These are phyloP conservation scores for Amanita thiersii DNA, from an alignment of 768 basidiomycete species.

Conservation along the genomic window DNA sequence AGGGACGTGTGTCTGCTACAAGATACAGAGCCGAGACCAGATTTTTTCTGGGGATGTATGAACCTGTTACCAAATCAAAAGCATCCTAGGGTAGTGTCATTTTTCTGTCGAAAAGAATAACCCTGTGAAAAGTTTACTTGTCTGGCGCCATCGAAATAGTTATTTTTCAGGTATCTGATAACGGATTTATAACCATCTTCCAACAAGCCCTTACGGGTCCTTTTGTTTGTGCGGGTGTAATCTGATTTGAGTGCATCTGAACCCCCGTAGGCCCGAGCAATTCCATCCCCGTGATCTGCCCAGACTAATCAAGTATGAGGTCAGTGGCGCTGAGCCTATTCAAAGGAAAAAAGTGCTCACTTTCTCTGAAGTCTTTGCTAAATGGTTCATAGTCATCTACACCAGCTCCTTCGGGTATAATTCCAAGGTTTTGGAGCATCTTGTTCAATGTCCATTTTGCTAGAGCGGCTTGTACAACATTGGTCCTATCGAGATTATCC, in stretches of 20 bases:
- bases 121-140: conserved; percentile 47
- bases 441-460: conserved; percentile 78
- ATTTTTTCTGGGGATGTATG: conserved; percentile 78
- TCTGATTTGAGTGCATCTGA: conserved; percentile 96
- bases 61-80: conserved; percentile 88
- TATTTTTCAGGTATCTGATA: conserved; percentile 89
- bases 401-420: conserved; percentile 61
- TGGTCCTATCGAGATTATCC: conserved; percentile 95
- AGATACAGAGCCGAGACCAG: conserved; percentile 64
- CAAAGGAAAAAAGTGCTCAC: conserved; percentile 38
- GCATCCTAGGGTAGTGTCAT: conserved; percentile 55
- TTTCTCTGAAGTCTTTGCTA: conserved; percentile 78
- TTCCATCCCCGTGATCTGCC: conserved; percentile 92
- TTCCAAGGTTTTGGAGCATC: conserved; percentile 68
- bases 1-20: conserved; percentile 72
- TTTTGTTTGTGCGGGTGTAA: conserved; percentile 88
- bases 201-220: conserved; percentile 70
- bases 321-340: background rate
- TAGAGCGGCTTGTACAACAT: conserved; percentile 89
- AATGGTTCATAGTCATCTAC: conserved; percentile 79
- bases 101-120: background rate
- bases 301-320: conserved; percentile 61
- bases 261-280: conserved; percentile 87
- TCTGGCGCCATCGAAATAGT: conserved; percentile 90
- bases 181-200: conserved; percentile 84